Percentiles rank a stretch among this genome's conserved stretches.
Evolutionary conservation across 306 rosid genomes (phyloP).

Genomic region (Trifolium repens): DNA sequence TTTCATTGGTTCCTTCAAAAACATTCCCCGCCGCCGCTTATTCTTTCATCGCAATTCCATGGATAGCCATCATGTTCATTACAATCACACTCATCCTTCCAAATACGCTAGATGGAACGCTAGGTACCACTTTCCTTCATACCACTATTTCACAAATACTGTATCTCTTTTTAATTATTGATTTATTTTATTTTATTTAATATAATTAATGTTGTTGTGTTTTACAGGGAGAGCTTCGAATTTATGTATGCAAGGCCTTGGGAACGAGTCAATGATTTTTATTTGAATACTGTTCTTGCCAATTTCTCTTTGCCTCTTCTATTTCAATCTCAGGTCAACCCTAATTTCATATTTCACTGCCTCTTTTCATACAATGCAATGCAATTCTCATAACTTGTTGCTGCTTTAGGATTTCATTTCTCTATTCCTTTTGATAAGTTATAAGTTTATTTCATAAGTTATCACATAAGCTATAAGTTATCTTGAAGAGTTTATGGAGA

Average conservation of each 20-base stretch:
- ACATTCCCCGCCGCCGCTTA: not conserved
- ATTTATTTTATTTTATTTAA: not conserved
- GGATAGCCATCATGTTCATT: slow-evolving; percentile 48
- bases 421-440: too few species aligned
- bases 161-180: too few species aligned
- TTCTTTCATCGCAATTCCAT: not conserved
- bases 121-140: slow-evolving; percentile 43
- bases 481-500: not conserved
- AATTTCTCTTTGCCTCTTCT: slow-evolving; percentile 51
- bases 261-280: slow-evolving; percentile 72
- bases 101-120: slow-evolving; percentile 72
- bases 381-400: not conserved
- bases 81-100: slow-evolving; percentile 75
- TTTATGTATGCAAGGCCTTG: slow-evolving; percentile 81
- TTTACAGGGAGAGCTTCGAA: slow-evolving; percentile 69
- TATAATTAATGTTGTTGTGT: not conserved
- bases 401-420: too few species aligned
- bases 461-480: too few species aligned
- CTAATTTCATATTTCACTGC: slow-evolving; percentile 25
- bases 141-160: not conserved
- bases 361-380: not conserved
- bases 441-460: too few species aligned
- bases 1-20: not conserved
- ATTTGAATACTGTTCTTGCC: slow-evolving; percentile 57
- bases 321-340: slow-evolving; percentile 55